These are phyloP conservation scores for Claviceps pusilla DNA, from an alignment of 2,329 filamentous ascomycete genomes.

Conservation along the genomic window DNA sequence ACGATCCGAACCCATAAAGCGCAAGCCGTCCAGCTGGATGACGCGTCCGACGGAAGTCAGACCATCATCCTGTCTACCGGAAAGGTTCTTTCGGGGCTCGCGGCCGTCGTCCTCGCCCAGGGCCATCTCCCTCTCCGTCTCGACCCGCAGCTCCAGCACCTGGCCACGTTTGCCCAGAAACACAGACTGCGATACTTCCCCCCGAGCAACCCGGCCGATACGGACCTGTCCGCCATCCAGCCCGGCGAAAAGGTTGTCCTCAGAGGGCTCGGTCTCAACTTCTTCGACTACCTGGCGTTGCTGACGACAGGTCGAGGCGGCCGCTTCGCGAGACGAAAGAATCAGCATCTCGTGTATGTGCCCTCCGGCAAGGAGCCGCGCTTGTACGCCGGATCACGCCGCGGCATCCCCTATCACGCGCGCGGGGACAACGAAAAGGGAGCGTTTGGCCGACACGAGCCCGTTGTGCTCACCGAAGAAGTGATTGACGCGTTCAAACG, in stretches of 20 bases:
- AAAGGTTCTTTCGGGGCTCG: neutral
- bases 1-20: neutral
- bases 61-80: conserved; percentile 2
- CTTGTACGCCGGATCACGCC: conserved; percentile 4
- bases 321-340: neutral
- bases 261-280: conserved; percentile 3
- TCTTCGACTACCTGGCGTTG: conserved; percentile 4
- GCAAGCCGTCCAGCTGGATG: neutral
- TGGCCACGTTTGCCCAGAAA: neutral
- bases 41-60: conserved; percentile 1
- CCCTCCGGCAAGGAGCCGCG: conserved; percentile 3
- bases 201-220: conserved; percentile 3
- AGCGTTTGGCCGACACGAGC: conserved; percentile 2
- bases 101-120: conserved; percentile 2
- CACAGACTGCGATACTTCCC: neutral
- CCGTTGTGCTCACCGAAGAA: neutral
- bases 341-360: neutral
- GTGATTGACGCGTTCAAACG: conserved; percentile 1
- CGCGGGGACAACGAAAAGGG: conserved; percentile 5
- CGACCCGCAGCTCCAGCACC: neutral
- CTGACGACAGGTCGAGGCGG: conserved; percentile 2
- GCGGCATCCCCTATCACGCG: conserved; percentile 4
- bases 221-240: neutral
- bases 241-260: neutral
- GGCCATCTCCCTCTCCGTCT: conserved; percentile 2